These are phyloP conservation scores for Penicillium sp. DNA, from an alignment of 2,329 filamentous ascomycete genomes.

Conservation along the genomic window DNA sequence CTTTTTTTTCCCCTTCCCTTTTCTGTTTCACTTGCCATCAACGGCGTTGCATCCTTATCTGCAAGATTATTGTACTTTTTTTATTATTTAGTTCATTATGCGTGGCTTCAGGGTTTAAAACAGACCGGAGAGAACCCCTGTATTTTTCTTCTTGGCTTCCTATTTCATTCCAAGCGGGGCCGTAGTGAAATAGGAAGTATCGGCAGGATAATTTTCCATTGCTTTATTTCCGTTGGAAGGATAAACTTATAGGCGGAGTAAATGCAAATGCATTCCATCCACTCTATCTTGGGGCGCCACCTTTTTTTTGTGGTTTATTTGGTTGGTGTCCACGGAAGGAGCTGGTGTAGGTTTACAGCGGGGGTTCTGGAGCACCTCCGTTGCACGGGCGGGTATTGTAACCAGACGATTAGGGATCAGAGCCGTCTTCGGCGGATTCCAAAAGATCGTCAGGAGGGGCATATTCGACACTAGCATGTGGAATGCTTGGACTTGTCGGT, in stretches of 20 bases:
- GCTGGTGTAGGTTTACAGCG: constrained; percentile 6
- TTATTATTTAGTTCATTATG: neutral
- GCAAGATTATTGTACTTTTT: neutral
- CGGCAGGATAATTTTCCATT: neutral
- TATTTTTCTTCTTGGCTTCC: neutral
- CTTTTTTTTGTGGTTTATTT: neutral
- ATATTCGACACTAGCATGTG: neutral
- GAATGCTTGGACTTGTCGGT: constrained; percentile 13
- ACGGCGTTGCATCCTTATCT: neutral
- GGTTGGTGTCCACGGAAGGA: neutral
- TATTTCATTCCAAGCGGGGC: neutral
- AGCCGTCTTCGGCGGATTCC: constrained; percentile 8
- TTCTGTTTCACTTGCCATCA: neutral
- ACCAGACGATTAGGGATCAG: constrained; percentile 1
- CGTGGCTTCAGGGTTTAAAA: neutral
- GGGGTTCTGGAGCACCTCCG: neutral
- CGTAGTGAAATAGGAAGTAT: neutral
- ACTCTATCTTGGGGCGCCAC: constrained; percentile 3
- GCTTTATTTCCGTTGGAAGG: neutral
- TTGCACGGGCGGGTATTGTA: constrained; percentile 1
- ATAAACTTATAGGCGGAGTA: neutral
- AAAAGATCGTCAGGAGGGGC: constrained; percentile 12
- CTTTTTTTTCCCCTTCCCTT: neutral
- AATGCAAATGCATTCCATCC: neutral
- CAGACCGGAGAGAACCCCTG: neutral